phyloP scores from a whole-genome alignment of 768 basidiomycete species.

The Psilocybe tampanensis region DNA sequence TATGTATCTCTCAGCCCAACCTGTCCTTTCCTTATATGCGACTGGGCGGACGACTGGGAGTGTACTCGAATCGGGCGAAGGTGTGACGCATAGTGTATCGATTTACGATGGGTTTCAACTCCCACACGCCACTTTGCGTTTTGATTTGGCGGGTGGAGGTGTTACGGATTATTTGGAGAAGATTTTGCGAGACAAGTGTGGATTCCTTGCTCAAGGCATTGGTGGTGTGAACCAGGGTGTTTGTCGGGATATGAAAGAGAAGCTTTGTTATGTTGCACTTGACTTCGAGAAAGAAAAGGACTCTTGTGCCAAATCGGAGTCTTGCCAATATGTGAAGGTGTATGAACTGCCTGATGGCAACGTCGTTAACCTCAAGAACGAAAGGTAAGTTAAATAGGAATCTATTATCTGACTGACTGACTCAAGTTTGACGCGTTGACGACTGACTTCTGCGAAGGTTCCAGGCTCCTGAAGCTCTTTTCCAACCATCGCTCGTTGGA shows the following conservation, averaged over 20 bases:
- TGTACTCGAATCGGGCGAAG: slow-evolving; percentile 95
- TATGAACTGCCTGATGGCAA: slow-evolving; percentile 93
- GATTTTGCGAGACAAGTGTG: slow-evolving; percentile 72
- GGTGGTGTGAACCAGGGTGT: slow-evolving; percentile 92
- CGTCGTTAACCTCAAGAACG: slow-evolving; percentile 93
- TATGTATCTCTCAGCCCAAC: slow-evolving; percentile 87
- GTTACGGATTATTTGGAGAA: slow-evolving; percentile 77
- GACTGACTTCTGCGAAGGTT: slow-evolving; percentile 48
- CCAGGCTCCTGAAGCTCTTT: slow-evolving; percentile 92
- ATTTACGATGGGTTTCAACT: slow-evolving; percentile 92
- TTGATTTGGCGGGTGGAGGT: slow-evolving; percentile 88
- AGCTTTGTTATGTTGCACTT: slow-evolving; percentile 92
- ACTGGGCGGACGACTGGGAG: slow-evolving; percentile 95
- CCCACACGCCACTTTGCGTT: slow-evolving; percentile 85
- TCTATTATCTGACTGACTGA: not conserved
- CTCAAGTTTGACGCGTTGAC: not conserved
- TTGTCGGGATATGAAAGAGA: slow-evolving; percentile 97
- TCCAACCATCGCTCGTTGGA: slow-evolving; percentile 90
- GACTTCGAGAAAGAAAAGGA: slow-evolving; percentile 94
- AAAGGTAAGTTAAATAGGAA: slow-evolving; percentile 69
- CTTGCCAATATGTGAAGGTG: slow-evolving; percentile 87
- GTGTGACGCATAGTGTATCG: slow-evolving; percentile 94
- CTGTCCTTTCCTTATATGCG: slow-evolving; percentile 88
- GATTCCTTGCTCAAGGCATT: too few species aligned
- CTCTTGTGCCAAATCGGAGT: slow-evolving; percentile 61